These are phyloP conservation scores for Xylaria sp. DNA, from an alignment of 2,329 filamentous ascomycete species.

Conservation along the genomic window DNA sequence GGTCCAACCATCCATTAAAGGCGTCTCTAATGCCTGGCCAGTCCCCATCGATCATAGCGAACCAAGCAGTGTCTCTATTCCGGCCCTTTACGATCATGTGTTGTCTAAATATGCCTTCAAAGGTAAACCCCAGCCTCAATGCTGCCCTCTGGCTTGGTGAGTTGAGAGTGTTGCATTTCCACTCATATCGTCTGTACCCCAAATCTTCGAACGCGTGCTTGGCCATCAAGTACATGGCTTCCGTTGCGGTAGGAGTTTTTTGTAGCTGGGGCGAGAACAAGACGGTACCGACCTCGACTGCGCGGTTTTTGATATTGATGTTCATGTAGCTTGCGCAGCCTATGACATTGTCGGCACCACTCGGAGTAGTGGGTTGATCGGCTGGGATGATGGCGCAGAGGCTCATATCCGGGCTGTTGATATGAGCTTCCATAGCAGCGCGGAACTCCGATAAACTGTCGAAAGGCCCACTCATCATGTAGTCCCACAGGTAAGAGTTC, in stretches of 20 bases:
- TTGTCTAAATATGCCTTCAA: slow-evolving; percentile 69
- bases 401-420: slow-evolving; percentile 36
- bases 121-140: slow-evolving; percentile 64
- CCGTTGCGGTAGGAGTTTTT: slow-evolving; percentile 65
- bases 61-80: slow-evolving; percentile 69
- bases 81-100: slow-evolving; percentile 69
- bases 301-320: slow-evolving; percentile 58
- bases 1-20: slow-evolving; percentile 64
- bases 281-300: slow-evolving; percentile 67
- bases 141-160: slow-evolving; percentile 64
- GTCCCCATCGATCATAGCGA: slow-evolving; percentile 66
- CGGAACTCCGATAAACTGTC: slow-evolving; percentile 37
- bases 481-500: slow-evolving; percentile 44
- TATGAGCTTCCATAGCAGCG: slow-evolving; percentile 32
- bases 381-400: slow-evolving; percentile 44
- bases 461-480: slow-evolving; percentile 44
- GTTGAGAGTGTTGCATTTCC: slow-evolving; percentile 71
- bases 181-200: slow-evolving; percentile 67
- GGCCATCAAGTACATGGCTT: slow-evolving; percentile 66
- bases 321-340: slow-evolving; percentile 52
- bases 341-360: slow-evolving; percentile 34
- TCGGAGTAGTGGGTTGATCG: slow-evolving; percentile 13
- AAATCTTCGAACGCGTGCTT: slow-evolving; percentile 63
- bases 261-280: slow-evolving; percentile 62
- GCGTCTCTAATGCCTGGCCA: slow-evolving; percentile 61